Percentiles rank a stretch among this genome's conserved stretches.
These are phyloP conservation scores for Cyclotella choctawhatcheeana DNA, from an alignment of 108 stramenopile species.

Conservation along the genomic window DNA sequence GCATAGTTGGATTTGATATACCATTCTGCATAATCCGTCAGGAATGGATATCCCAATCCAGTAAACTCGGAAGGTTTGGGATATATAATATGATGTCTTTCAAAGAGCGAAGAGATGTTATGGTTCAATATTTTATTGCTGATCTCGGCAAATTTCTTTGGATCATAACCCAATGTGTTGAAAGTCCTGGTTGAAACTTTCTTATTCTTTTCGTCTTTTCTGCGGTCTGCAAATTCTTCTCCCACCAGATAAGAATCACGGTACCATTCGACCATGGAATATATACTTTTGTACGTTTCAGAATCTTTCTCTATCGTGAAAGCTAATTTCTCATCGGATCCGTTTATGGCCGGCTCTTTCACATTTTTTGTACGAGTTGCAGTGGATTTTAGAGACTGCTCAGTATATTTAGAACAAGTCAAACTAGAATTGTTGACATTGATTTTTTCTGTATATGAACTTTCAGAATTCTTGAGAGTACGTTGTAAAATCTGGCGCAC, in stretches of 20 bases:
- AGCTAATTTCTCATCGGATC: conserved; percentile 29
- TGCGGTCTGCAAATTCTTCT: conserved; percentile 28
- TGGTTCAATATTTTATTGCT: conserved; percentile 10
- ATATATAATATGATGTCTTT: neutral
- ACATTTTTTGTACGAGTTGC: neutral
- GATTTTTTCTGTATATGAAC: too few species aligned
- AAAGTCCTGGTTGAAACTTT: neutral
- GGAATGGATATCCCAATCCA: conserved; percentile 33
- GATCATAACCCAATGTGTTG: neutral
- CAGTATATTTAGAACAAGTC: too few species aligned
- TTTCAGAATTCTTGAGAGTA: conserved; percentile 16
- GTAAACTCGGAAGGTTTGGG: conserved; percentile 24
- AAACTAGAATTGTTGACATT: too few species aligned
- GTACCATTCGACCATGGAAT: conserved; percentile 45
- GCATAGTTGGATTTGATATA: conserved; percentile 33
- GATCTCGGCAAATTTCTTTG: neutral
- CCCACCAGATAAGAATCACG: conserved; percentile 41
- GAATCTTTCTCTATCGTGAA: conserved; percentile 42
- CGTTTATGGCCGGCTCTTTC: neutral
- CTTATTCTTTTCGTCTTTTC: conserved; percentile 1
- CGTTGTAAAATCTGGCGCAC: conserved; percentile 35
- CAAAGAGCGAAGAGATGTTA: neutral
- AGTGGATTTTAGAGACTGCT: too few species aligned
- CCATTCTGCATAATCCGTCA: conserved; percentile 24
- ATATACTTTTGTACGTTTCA: conserved; percentile 35